A percentile compares a stretch with the other conserved stretches of the same genome.
phyloP scores from a whole-genome alignment of 257 asterid genomes.

The Eustoma russellianum region DNA sequence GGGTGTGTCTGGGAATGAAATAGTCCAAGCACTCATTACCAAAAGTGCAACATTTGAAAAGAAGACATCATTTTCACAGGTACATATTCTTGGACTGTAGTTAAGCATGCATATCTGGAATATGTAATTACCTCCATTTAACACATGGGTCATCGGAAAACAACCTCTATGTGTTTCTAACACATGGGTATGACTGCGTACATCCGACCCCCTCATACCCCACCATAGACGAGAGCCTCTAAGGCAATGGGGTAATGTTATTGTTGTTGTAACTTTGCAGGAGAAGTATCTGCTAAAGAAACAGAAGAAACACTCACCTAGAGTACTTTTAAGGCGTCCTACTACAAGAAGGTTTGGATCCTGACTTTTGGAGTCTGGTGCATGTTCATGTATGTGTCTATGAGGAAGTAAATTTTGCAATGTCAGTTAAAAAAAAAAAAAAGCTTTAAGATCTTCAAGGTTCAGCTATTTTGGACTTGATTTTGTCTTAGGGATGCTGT shows the following conservation, averaged over 20 bases:
- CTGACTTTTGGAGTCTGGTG: constrained; percentile 3
- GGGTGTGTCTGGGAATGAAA: constrained; percentile 72
- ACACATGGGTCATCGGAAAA: too few species aligned
- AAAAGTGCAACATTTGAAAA: constrained; percentile 90
- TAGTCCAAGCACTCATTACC: constrained; percentile 84
- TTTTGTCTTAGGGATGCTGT: too few species aligned
- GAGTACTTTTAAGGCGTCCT: constrained; percentile 86
- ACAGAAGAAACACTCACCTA: constrained; percentile 94
- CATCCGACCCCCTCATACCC: too few species aligned
- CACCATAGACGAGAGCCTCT: too few species aligned
- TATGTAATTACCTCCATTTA: constrained; percentile 14
- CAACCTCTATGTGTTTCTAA: too few species aligned
- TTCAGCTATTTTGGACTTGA: too few species aligned
- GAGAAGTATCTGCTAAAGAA: constrained; percentile 89
- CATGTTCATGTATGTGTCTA: background rate
- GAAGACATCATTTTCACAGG: constrained; percentile 95
- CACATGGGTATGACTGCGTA: too few species aligned
- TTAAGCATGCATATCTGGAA: constrained; percentile 1
- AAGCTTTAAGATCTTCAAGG: too few species aligned
- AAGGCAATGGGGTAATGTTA: too few species aligned
- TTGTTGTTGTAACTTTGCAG: too few species aligned
- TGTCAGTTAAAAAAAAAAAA: too few species aligned
- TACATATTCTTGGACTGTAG: constrained; percentile 12
- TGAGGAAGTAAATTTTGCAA: too few species aligned
- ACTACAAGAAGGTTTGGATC: constrained; percentile 62